Evolutionary conservation across 129 eudicot species (phyloP).

Genomic region (Kitagawia praeruptora): DNA sequence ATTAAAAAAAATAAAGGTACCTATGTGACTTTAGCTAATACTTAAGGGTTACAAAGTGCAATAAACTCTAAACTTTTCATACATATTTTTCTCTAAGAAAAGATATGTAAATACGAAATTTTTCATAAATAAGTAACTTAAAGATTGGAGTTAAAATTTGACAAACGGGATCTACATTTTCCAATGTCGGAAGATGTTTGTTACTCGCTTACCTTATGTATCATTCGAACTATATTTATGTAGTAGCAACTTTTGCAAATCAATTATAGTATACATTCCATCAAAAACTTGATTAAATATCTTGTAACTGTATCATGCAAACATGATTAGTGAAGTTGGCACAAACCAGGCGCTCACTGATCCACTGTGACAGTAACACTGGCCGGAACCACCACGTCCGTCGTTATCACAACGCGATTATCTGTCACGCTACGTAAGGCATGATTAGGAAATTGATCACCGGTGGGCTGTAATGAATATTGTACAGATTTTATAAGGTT

Average conservation of each 20-base stretch:
- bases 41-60: too few relatives aligned
- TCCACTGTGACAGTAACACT: conserved; percentile 51
- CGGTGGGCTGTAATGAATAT: conserved; percentile 41
- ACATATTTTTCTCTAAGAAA: too few relatives aligned
- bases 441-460: conserved; percentile 43
- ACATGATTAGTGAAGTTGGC: background rate
- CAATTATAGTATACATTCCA: background rate
- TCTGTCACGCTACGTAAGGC: conserved; percentile 50
- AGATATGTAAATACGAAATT: too few relatives aligned
- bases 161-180: too few relatives aligned
- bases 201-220: background rate
- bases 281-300: background rate
- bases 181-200: too few relatives aligned
- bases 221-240: background rate
- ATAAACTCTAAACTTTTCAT: too few relatives aligned
- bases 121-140: too few relatives aligned
- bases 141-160: too few relatives aligned
- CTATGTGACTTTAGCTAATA: too few relatives aligned
- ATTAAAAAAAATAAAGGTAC: too few relatives aligned
- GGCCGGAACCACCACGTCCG: conserved; percentile 38
- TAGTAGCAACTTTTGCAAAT: background rate
- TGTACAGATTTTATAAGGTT: conserved; percentile 47
- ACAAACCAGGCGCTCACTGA: conserved; percentile 40
- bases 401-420: conserved; percentile 54
- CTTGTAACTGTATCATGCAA: background rate